A percentile compares a stretch with the other conserved stretches of the same genome.
phyloP scores from a whole-genome alignment of 768 basidiomycete species.

The Lentinula aciculospora region DNA sequence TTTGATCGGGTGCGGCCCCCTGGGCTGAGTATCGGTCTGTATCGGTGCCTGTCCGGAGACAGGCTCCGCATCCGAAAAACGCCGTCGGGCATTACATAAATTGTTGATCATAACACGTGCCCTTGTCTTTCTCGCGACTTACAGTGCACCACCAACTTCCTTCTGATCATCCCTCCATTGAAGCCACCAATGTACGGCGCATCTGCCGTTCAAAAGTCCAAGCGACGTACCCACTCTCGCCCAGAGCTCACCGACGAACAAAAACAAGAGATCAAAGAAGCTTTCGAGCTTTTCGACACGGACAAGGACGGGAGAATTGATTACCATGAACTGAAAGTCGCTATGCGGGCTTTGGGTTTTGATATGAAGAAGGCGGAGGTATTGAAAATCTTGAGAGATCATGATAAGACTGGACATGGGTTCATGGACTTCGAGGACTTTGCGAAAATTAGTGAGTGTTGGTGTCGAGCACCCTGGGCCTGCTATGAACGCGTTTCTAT shows the following conservation, averaged over 20 bases:
- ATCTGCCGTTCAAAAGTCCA: constrained; percentile 68
- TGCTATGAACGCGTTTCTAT: constrained; percentile 2
- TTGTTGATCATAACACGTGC: too few species aligned
- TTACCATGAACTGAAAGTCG: constrained; percentile 98
- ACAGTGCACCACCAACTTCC: too few species aligned
- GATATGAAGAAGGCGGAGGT: constrained; percentile 99
- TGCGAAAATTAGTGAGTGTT: constrained; percentile 79
- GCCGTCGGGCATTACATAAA: too few species aligned
- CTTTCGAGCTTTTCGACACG: constrained; percentile 98
- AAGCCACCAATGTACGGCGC: constrained; percentile 64
- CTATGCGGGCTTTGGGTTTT: constrained; percentile 96
- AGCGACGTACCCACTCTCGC: constrained; percentile 64
- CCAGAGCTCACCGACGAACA: constrained; percentile 87
- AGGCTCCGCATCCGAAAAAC: too few species aligned
- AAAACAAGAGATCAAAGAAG: constrained; percentile 96
- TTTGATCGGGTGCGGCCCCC: too few species aligned
- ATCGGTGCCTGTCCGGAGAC: too few species aligned
- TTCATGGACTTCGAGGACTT: constrained; percentile 94
- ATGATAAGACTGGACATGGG: constrained; percentile 76
- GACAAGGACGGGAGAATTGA: constrained; percentile 96
- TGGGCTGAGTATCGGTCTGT: too few species aligned
- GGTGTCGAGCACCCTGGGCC: not conserved
- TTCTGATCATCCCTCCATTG: too few species aligned
- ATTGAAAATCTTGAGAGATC: constrained; percentile 86
- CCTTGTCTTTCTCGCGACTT: too few species aligned